These are phyloP conservation scores for Ustilago xerochloae DNA, from an alignment of 1,284 basidiomycete species.

Conservation along the genomic window DNA sequence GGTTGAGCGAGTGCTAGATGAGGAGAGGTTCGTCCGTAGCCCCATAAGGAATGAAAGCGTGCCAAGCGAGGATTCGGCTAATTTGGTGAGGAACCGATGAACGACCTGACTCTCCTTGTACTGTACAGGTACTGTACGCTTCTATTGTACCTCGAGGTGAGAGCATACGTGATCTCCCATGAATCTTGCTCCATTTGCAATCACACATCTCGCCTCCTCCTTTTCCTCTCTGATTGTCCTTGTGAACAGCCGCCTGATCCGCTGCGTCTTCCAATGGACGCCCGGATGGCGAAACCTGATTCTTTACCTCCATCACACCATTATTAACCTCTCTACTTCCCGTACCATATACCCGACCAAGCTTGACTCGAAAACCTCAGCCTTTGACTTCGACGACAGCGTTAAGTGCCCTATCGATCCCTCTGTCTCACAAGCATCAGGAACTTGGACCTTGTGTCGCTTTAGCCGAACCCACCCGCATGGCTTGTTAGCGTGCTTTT, in stretches of 20 bases:
- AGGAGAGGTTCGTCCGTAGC: neutral
- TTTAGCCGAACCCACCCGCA: constrained; percentile 12
- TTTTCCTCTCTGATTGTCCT: neutral
- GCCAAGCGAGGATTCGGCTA: neutral
- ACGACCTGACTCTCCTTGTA: neutral
- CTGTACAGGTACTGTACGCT: too few relatives aligned
- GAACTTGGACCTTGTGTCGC: neutral
- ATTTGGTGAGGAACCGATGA: neutral
- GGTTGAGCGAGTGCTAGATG: too few relatives aligned
- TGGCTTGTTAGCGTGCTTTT: constrained; percentile 7
- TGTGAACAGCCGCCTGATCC: neutral
- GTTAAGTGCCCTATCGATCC: neutral
- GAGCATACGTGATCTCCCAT: neutral
- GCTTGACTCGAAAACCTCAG: neutral
- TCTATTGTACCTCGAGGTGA: too few relatives aligned
- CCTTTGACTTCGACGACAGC: neutral
- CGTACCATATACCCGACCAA: too few relatives aligned
- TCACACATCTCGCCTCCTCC: neutral
- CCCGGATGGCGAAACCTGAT: neutral
- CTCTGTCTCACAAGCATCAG: neutral
- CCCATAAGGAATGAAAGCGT: too few relatives aligned
- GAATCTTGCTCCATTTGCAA: constrained; percentile 9
- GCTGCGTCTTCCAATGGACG: neutral
- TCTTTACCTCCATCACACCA: neutral
- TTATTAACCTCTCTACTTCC: neutral